These are phyloP conservation scores for Oryza australiensis DNA, from an alignment of 176 grass and related monocot species.

Conservation along the genomic window DNA sequence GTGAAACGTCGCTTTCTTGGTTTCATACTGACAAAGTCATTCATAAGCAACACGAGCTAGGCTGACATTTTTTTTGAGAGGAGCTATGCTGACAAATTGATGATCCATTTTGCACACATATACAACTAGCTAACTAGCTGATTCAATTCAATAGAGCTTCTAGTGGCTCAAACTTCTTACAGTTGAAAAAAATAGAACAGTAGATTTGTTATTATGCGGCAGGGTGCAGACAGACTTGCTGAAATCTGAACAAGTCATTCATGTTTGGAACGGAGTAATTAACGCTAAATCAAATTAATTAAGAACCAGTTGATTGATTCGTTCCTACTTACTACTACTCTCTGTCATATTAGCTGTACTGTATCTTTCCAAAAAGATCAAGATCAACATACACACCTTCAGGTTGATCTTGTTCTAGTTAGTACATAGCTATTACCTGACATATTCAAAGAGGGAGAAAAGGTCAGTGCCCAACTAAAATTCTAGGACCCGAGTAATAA, in stretches of 20 bases:
- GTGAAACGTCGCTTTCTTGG: conserved; percentile 27
- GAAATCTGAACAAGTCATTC: neutral
- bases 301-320: neutral
- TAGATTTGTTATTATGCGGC: too few relatives aligned
- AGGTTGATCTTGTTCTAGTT: neutral
- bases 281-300: neutral
- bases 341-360: neutral
- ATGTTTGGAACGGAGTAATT: neutral
- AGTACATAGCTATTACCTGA: neutral
- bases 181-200: neutral
- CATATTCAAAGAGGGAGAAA: neutral
- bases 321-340: conserved; percentile 1
- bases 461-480: neutral
- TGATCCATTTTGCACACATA: neutral
- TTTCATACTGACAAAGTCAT: conserved; percentile 23
- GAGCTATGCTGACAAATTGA: neutral
- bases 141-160: neutral
- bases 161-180: neutral
- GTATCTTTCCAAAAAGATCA: conserved; percentile 3
- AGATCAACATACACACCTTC: neutral
- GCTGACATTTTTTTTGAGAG: too few relatives aligned
- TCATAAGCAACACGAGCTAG: neutral
- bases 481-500: neutral
- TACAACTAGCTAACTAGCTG: neutral
- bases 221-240: too few relatives aligned